These are phyloP conservation scores for Annulohypoxylon stygium DNA, from an alignment of 495 filamentous ascomycete genomes.

Conservation along the genomic window DNA sequence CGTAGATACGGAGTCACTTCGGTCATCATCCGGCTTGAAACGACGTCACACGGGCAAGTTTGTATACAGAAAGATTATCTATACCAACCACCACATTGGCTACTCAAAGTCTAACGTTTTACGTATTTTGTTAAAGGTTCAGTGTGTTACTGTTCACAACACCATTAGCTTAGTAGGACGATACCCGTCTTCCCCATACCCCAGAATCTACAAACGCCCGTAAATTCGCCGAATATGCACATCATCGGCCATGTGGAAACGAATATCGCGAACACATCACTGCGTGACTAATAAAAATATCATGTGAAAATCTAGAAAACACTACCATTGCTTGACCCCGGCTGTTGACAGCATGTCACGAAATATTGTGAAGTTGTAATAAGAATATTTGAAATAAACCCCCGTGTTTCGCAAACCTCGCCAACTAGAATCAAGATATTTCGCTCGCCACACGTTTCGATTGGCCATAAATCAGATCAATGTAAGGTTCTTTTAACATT, in stretches of 20 bases:
- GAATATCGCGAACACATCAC: not conserved
- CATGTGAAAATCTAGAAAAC: not conserved
- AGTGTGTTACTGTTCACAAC: not conserved
- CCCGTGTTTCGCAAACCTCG: not conserved
- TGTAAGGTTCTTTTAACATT: conserved; percentile 16
- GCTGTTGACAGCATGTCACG: too few relatives aligned
- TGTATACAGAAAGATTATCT: not conserved
- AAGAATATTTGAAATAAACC: not conserved
- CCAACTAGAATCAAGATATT: not conserved
- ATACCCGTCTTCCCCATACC: not conserved
- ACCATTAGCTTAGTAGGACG: not conserved
- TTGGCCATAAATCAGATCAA: not conserved
- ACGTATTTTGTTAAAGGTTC: not conserved
- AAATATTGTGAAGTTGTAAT: too few relatives aligned
- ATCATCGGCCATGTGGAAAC: not conserved
- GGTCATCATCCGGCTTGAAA: not conserved
- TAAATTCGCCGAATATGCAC: conserved; percentile 1
- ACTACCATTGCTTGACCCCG: not conserved
- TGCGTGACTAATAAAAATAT: not conserved
- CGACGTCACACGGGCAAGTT: not conserved
- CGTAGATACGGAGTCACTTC: conserved; percentile 4
- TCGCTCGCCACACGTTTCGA: not conserved
- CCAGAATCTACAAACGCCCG: conserved; percentile 1
- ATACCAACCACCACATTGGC: not conserved
- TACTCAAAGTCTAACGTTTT: not conserved